Evolutionary conservation across 2,329 filamentous ascomycete species (phyloP), one percentile per base, ranked within the genome.

Genomic region (Clonostachys byssicola): DNA sequence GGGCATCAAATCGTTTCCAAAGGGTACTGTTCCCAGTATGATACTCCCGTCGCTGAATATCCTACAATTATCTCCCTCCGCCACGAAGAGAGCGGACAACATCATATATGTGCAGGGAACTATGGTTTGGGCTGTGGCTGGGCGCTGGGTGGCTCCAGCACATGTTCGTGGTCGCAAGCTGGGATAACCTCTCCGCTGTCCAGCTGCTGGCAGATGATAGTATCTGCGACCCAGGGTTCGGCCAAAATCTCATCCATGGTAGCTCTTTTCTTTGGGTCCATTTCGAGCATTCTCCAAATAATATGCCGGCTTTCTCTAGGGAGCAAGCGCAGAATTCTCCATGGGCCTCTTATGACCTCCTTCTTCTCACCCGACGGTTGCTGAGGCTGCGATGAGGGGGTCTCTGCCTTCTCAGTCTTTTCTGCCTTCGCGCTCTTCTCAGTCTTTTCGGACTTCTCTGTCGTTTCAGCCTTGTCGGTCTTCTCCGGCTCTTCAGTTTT

Each of bases 291-390:
- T 48, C 88, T 80, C 41, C 89, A 86, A 47, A 99, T 87, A 52
- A 99, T 91, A 61, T 92, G 86, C 45, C 94, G 78, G 54, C 87
- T 95, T 67, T 97, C 94, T 50, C 92, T 79, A 1, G 94, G 94
- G 10, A 99, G 74, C 35, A 97, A 74, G 40, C 94, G 83, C 33
- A 99, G 73, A 40, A 99, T 80, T 42, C 94, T 81, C 88, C 92
- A 95, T 3, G 94, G 94, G 0, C 94, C 94, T 59, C 91, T 89
- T 56, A 99, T 95, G 1, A 90, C 81, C 62, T 92, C 87, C 59
- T 83, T 86, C 60, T 80, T 83, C 34, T 82, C 79, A 2, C 55
- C 7, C 47, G 9, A 6, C 46, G 16, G 54, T 70, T 60, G 45
- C 33, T 42, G 38, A 18, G 36, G n/a, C 36, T 39, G 36, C 36